Conservation (phyloP, 768 basidiomycete species). For the Podaxis mareebaensis region DNA sequence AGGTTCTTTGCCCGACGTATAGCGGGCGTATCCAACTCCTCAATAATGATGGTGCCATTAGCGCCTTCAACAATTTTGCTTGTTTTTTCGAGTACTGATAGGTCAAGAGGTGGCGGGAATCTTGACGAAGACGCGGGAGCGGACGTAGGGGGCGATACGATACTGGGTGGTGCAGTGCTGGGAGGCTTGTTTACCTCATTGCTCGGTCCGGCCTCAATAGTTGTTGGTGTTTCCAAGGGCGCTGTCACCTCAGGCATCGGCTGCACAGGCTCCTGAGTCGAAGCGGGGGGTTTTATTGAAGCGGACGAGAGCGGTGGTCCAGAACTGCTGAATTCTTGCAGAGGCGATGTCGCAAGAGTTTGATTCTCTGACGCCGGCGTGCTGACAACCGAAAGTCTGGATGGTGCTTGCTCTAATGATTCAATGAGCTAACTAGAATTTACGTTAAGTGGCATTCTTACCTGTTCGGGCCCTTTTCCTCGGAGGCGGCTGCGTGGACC, state of each 20-base stretch:
- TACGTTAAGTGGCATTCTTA: slow-evolving; percentile 23
- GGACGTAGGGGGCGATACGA: not conserved
- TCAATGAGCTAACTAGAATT: slow-evolving; percentile 3
- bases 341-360: slow-evolving; percentile 28
- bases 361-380: slow-evolving; percentile 49
- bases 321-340: slow-evolving; percentile 17
- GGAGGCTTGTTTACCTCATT: not conserved
- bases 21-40: slow-evolving; percentile 72
- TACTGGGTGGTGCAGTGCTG: not conserved
- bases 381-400: slow-evolving; percentile 47
- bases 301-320: slow-evolving; percentile 22
- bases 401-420: slow-evolving; percentile 36
- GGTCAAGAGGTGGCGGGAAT: not conserved
- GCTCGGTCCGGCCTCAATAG: not conserved
- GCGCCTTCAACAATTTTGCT: slow-evolving; percentile 28
- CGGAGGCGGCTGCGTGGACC: slow-evolving; percentile 47
- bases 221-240: not conserved
- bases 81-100: slow-evolving; percentile 3
- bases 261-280: not conserved
- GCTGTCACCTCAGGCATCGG: not conserved
- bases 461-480: slow-evolving; percentile 56
- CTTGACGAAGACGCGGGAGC: not conserved
- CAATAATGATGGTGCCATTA: slow-evolving; percentile 61
- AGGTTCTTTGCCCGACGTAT: slow-evolving; percentile 60
- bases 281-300: slow-evolving; percentile 14